Evolutionary conservation across 176 grass and related monocot genomes (phyloP), one percentile per base, ranked within the genome.

Genomic region (Guadua angustifolia): DNA sequence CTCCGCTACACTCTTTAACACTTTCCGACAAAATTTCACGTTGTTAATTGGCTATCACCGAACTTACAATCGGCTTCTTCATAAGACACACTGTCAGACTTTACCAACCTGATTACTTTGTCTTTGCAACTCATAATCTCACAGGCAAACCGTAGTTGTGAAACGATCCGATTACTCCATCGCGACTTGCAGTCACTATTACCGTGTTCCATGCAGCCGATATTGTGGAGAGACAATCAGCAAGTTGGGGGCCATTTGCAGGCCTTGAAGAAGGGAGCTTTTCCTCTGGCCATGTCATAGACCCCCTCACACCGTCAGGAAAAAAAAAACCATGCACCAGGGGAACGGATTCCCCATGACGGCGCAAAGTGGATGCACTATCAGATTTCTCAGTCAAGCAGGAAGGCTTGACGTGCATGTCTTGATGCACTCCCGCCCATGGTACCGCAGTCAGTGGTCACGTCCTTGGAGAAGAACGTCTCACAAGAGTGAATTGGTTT

Each of bases 141-240:
- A 89, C 74, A 13, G 96, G 96, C 83, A 95, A 63, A 24, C 96
- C 96, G 32, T 95, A 98, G 74, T 95, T 98, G 79, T 88, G 83
- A 78, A 94, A 98, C 6, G 91, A 93, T 51, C 91, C 87, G 49
- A 98, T 94, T 24, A 95, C 78, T 3, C 96, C 96, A 43, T 88
- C 85, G 32, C 64, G 62, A 15, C 93, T 89, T 3, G 87, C 96
- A 0, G 96, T 98, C 82, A 95, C 87, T 7, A 98, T 92, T 11
- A 94, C 91, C 33, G 38, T 71, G 71, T 87, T 92, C 96, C 91
- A 98, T 4, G 89, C 83, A 25, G 89, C 73, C 3, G 82, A 92
- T 33, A 85, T 61, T 45, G 19, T 9, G 46, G 73, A 78, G 46
- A 89, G 84, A 73, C 67, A 78, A 6, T 67, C 26, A 16, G 40